A percentile compares a stretch with the other conserved stretches of the same genome.
phyloP scores from a whole-genome alignment of 1,284 basidiomycete species.

The Phlebopus sp. region DNA sequence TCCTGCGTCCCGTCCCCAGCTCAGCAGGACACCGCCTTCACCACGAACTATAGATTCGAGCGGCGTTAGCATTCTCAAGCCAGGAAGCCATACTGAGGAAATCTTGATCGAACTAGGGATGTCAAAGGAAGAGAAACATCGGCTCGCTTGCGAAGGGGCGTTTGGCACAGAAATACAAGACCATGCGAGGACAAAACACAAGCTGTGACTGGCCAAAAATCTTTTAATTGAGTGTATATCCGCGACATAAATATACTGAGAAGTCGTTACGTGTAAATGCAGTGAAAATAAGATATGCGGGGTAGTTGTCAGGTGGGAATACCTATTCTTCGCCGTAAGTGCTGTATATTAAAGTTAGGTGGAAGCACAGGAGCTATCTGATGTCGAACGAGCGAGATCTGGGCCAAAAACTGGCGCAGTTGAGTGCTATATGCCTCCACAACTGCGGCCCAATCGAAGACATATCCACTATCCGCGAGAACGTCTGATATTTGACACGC shows the following conservation, averaged over 20 bases:
- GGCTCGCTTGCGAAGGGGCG: slow-evolving; percentile 43
- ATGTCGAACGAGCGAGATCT: slow-evolving; percentile 31
- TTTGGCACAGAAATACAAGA: slow-evolving; percentile 33
- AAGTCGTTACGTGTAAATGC: slow-evolving; percentile 1
- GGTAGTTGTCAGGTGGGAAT: slow-evolving; percentile 18
- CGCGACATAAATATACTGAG: slow-evolving; percentile 11
- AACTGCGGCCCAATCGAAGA: slow-evolving; percentile 28
- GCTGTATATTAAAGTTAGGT: slow-evolving; percentile 33
- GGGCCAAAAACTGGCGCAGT: slow-evolving; percentile 29
- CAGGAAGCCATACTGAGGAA: slow-evolving; percentile 53
- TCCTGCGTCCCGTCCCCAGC: slow-evolving; percentile 51
- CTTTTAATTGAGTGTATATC: not conserved
- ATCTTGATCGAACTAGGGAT: slow-evolving; percentile 50
- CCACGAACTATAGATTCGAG: slow-evolving; percentile 7
- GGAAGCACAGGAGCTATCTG: slow-evolving; percentile 31
- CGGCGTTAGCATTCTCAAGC: slow-evolving; percentile 27
- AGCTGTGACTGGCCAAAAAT: slow-evolving; percentile 14
- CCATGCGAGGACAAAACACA: slow-evolving; percentile 13
- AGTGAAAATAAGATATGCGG: not conserved
- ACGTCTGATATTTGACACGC: slow-evolving; percentile 23
- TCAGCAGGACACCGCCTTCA: slow-evolving; percentile 33
- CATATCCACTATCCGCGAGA: slow-evolving; percentile 25
- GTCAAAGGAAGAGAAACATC: slow-evolving; percentile 33
- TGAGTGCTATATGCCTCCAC: slow-evolving; percentile 32
- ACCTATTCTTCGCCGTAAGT: slow-evolving; percentile 29